A percentile compares a stretch with the other conserved stretches of the same genome.
Evolutionary conservation across 2,329 filamentous ascomycete species (phyloP).

Genomic region (Alternaria gansuensis): DNA sequence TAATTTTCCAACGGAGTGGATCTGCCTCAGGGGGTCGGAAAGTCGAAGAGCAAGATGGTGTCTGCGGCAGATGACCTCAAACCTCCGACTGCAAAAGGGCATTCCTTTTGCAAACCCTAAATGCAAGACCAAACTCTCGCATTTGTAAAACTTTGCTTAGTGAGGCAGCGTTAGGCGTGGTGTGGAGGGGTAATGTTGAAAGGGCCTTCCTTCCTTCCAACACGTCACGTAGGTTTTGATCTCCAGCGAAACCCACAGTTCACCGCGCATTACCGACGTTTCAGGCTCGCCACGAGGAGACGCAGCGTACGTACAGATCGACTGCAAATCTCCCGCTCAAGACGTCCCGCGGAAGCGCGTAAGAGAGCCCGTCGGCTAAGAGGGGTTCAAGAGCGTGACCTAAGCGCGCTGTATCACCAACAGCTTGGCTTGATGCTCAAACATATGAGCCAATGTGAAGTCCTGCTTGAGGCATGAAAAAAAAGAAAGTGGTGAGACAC

Average conservation of each 20-base stretch:
- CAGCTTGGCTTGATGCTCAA: conserved; percentile 2
- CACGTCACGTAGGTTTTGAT: conserved; percentile 8
- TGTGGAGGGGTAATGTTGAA: neutral
- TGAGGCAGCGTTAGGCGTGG: conserved; percentile 1
- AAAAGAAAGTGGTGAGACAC: neutral
- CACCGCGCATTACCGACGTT: conserved; percentile 17
- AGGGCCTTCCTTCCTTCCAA: neutral
- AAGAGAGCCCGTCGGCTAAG: conserved; percentile 14
- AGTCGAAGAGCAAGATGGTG: conserved; percentile 5
- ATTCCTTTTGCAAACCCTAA: conserved; percentile 7
- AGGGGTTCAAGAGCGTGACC: conserved; percentile 6
- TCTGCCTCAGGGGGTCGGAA: conserved; percentile 3
- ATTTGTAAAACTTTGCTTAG: neutral
- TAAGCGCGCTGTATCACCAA: conserved; percentile 17
- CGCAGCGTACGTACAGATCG: conserved; percentile 20
- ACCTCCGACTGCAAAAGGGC: neutral
- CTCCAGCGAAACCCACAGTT: conserved; percentile 13
- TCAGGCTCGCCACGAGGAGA: conserved; percentile 25
- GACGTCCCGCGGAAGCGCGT: conserved; percentile 16
- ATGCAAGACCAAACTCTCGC: conserved; percentile 5
- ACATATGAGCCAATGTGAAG: neutral
- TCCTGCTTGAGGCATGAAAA: neutral
- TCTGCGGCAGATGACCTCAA: conserved; percentile 2
- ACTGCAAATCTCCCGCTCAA: conserved; percentile 28
- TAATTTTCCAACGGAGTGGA: conserved; percentile 8